A percentile compares a stretch with the other conserved stretches of the same genome.
phyloP scores from a whole-genome alignment of 495 filamentous ascomycete genomes.

The Aspergillus taichungensis region DNA sequence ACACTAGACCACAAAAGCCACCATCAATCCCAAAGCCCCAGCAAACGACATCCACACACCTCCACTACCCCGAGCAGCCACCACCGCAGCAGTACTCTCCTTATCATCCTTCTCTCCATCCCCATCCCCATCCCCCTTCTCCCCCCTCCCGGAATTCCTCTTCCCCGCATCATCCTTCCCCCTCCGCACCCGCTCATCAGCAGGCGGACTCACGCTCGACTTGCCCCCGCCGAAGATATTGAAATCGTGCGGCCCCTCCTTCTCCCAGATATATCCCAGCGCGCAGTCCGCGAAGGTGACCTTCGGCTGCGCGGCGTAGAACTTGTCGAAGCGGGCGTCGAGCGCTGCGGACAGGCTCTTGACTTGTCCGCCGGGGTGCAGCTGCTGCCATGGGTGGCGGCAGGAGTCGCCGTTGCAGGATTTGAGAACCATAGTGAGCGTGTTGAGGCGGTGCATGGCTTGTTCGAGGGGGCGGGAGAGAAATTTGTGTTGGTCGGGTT shows the following conservation, averaged over 20 bases:
- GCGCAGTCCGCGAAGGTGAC: constrained; percentile 52
- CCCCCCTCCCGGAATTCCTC: too few relatives aligned
- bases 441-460: constrained; percentile 44
- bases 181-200: too few relatives aligned
- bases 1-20: too few relatives aligned
- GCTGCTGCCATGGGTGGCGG: constrained; percentile 42
- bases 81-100: too few relatives aligned
- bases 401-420: constrained; percentile 47
- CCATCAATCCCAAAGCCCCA: too few relatives aligned
- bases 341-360: constrained; percentile 30
- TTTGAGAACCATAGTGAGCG: constrained; percentile 53
- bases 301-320: constrained; percentile 45
- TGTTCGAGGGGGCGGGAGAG: constrained; percentile 17
- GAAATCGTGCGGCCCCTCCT: constrained; percentile 47
- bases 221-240: constrained; percentile 10
- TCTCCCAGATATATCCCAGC: constrained; percentile 48
- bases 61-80: too few relatives aligned
- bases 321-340: constrained; percentile 42
- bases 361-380: constrained; percentile 44
- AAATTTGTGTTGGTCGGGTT: constrained; percentile 12
- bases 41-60: too few relatives aligned
- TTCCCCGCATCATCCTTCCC: too few relatives aligned
- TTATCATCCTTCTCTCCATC: too few relatives aligned
- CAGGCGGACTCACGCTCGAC: too few relatives aligned
- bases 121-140: too few relatives aligned